Evolutionary conservation across 2,329 filamentous ascomycete genomes (phyloP).

Genomic region (Xylariaceae sp.): DNA sequence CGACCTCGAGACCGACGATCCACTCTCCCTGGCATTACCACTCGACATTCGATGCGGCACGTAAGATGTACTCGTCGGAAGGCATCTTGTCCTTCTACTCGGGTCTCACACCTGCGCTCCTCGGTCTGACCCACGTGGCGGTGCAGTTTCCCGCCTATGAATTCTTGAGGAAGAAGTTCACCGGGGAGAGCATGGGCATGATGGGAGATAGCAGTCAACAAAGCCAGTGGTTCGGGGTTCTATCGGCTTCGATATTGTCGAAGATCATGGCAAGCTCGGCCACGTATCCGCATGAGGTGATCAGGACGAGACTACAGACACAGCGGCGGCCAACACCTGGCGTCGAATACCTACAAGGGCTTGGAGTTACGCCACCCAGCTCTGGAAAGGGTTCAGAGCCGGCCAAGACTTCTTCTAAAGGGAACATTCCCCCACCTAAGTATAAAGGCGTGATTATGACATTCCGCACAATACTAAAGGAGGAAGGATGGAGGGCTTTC

Average conservation of each 20-base stretch:
- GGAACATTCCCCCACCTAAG: slow-evolving; percentile 30
- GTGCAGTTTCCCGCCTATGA: slow-evolving; percentile 98
- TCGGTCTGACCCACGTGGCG: slow-evolving; percentile 90
- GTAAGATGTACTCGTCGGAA: slow-evolving; percentile 92
- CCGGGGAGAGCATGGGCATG: slow-evolving; percentile 80
- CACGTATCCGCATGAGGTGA: slow-evolving; percentile 95
- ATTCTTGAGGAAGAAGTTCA: slow-evolving; percentile 84
- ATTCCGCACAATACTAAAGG: slow-evolving; percentile 74
- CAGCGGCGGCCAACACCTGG: slow-evolving; percentile 68
- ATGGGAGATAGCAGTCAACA: slow-evolving; percentile 51
- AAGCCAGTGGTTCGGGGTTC: slow-evolving; percentile 75
- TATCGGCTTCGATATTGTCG: slow-evolving; percentile 84
- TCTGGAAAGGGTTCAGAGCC: slow-evolving; percentile 41
- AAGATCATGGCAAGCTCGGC: slow-evolving; percentile 92
- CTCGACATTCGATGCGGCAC: slow-evolving; percentile 83
- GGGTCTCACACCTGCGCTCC: slow-evolving; percentile 81
- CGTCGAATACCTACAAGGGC: slow-evolving; percentile 45
- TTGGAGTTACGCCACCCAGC: slow-evolving; percentile 40
- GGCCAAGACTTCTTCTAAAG: slow-evolving; percentile 19
- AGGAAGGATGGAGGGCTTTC: slow-evolving; percentile 95
- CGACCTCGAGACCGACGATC: slow-evolving; percentile 49
- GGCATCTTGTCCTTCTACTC: slow-evolving; percentile 91
- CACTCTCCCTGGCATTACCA: slow-evolving; percentile 85
- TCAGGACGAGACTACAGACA: slow-evolving; percentile 88
- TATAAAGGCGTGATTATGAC: slow-evolving; percentile 80